Conservation (phyloP, 352 stramenopile species). For the Phytophthora kernoviae region DNA sequence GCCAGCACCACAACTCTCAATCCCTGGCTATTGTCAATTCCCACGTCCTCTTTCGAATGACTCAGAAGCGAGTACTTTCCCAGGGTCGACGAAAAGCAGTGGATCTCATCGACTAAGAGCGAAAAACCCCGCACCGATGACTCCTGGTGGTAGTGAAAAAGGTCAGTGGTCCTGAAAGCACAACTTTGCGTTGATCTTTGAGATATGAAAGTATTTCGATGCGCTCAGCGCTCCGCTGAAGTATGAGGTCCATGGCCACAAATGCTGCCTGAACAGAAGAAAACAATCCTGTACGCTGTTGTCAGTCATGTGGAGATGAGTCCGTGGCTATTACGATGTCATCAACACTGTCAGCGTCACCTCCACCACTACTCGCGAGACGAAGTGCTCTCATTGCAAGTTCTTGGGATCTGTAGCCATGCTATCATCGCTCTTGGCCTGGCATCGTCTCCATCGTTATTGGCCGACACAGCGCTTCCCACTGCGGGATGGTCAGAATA, state of each 20-base stretch:
- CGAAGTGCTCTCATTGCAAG: slow-evolving; percentile 7
- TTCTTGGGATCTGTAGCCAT: slow-evolving; percentile 28
- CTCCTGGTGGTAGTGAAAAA: slow-evolving; percentile 49
- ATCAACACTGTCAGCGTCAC: slow-evolving; percentile 1
- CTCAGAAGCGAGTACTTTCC: slow-evolving; percentile 26
- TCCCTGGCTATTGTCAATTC: background rate
- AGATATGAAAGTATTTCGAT: slow-evolving; percentile 57
- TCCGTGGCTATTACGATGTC: slow-evolving; percentile 47
- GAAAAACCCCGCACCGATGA: slow-evolving; percentile 49
- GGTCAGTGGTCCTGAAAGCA: slow-evolving; percentile 42
- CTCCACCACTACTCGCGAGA: background rate
- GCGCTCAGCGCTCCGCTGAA: slow-evolving; percentile 38
- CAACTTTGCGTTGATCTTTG: slow-evolving; percentile 46
- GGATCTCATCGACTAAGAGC: slow-evolving; percentile 49
- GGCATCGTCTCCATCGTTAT: background rate
- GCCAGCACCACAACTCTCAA: background rate
- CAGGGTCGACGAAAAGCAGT: slow-evolving; percentile 28
- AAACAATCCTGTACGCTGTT: slow-evolving; percentile 38
- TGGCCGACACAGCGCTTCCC: slow-evolving; percentile 24
- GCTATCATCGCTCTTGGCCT: slow-evolving; percentile 20
- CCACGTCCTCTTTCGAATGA: slow-evolving; percentile 9
- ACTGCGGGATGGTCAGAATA: too few relatives aligned
- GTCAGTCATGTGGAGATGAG: slow-evolving; percentile 33
- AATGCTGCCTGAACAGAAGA: slow-evolving; percentile 32
- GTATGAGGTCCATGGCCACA: slow-evolving; percentile 42